Percentiles rank a stretch among this genome's conserved stretches.
Conservation (phyloP, 2,329 filamentous ascomycete genomes). For the Alternaria ventricosa region DNA sequence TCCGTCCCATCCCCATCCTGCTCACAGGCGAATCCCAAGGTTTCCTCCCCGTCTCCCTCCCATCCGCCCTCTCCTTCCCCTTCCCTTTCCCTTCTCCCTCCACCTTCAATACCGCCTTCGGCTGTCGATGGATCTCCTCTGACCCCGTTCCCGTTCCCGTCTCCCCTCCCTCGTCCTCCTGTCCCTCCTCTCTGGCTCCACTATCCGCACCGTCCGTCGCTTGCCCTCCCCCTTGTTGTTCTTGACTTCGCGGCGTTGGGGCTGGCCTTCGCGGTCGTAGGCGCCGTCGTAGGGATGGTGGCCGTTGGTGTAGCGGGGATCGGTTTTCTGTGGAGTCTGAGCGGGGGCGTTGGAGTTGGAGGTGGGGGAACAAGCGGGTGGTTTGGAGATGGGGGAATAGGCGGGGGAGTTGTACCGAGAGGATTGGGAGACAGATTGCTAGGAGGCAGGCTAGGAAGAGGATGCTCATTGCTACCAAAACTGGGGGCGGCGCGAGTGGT, state of each 20-base stretch:
- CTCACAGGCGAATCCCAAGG: constrained; percentile 38
- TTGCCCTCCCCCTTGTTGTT: neutral
- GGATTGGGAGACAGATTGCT: constrained; percentile 31
- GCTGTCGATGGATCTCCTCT: neutral
- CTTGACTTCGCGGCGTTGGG: neutral
- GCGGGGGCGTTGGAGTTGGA: neutral
- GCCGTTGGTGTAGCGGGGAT: constrained; percentile 18
- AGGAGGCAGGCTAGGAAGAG: constrained; percentile 26
- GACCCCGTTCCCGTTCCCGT: neutral
- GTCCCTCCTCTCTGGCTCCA: neutral
- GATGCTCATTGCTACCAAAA: constrained; percentile 12
- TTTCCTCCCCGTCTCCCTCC: constrained; percentile 13
- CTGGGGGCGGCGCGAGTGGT: neutral
- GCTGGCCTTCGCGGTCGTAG: neutral
- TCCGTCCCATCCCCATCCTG: neutral
- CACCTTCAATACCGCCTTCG: neutral
- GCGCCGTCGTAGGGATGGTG: constrained; percentile 13
- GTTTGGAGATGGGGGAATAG: neutral
- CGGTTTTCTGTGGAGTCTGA: constrained; percentile 19
- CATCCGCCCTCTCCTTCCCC: neutral
- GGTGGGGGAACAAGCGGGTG: constrained; percentile 11
- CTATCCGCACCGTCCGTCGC: constrained; percentile 15
- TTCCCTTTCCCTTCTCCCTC: neutral
- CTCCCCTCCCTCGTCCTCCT: neutral
- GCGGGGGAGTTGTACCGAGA: constrained; percentile 31